Evolutionary conservation across 108 stramenopile species (phyloP), one percentile per base, ranked within the genome.

Genomic region (Cyclotella baltica): DNA sequence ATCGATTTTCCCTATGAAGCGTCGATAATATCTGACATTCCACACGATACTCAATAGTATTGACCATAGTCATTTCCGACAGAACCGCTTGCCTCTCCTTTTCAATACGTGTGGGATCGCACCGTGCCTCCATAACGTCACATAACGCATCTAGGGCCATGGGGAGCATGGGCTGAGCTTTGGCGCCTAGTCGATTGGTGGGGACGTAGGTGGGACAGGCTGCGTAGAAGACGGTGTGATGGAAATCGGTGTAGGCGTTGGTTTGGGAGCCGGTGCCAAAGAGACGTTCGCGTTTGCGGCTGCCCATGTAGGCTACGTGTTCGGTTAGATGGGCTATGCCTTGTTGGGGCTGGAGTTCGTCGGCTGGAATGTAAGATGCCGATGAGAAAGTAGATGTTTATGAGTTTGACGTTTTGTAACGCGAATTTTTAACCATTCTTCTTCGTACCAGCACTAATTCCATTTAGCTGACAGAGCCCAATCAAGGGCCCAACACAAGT

Each of bases 291-390:
- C 98, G 83, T 75, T 98, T 98, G 11, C 96, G 88, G 53, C 92
- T 93, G 53, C 98, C 98, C 98, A 99, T 99, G 90, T 99, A 98
- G 20, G 97, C 96, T 0, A 99, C 97, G 77, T 99, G 98, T 85
- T 99, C 98, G 38, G 98, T 96, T 29, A 99, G 86, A 76, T 99
- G 98, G 11, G 97, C 97, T 83, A 99, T 98, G 30, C 98, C 98
- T 76, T 97, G 97, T 81, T 98, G 97, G 20, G 88, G 78, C 52
- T 97, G 93, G 30, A 96, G 77, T 87, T 98, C 97, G 73, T 97
- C 94, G 61, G 96, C 89, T 90, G 46, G 76, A 58, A 19, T 73
- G 61, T n/a, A 67, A 74, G 50, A 75, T 66, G 18, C 68, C 56
- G 64, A 62, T 20, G 33, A 18, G 46, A n/a, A n/a, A n/a, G n/a